Evolutionary conservation across 192 early-diverging fungal species (phyloP).

Genomic region (Entrophospora sp.): DNA sequence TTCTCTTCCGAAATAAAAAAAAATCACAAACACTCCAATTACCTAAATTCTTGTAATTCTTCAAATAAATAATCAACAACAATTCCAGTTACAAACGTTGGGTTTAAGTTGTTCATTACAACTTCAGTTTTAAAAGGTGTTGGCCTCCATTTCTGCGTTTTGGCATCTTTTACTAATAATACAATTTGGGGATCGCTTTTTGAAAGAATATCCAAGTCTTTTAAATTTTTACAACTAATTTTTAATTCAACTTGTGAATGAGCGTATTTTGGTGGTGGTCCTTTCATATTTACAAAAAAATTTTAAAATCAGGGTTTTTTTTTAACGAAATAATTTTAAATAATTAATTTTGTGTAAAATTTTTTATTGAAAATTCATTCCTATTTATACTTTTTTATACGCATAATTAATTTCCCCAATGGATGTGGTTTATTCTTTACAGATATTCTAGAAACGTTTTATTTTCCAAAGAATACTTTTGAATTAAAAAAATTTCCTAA

Average conservation of each 20-base stretch:
- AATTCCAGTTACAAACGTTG: conserved; percentile 33
- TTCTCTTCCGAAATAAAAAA: no score
- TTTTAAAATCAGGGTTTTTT: not conserved
- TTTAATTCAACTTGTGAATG: conserved; percentile 14
- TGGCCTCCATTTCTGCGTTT: conserved; percentile 15
- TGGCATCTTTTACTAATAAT: conserved; percentile 21
- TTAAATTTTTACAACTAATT: conserved; percentile 6
- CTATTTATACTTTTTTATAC: no score
- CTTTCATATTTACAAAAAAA: not conserved
- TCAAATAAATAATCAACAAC: conserved; percentile 40
- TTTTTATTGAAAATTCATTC: no score
- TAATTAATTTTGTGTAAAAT: no score
- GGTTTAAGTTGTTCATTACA: conserved; percentile 38
- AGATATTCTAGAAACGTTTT: no score
- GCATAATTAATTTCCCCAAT: no score
- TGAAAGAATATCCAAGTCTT: conserved; percentile 31
- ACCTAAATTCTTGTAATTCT: conserved; percentile 31
- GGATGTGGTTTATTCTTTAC: no score
- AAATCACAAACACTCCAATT: conserved; percentile 16
- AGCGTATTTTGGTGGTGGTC: not conserved
- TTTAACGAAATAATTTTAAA: no score
- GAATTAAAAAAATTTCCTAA: no score
- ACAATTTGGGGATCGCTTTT: conserved; percentile 31
- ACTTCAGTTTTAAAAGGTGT: conserved; percentile 29
- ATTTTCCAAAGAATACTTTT: no score